Evolutionary conservation across 257 asterid species (phyloP), one percentile per base, ranked within the genome.

Genomic region (Solanum rostratum): DNA sequence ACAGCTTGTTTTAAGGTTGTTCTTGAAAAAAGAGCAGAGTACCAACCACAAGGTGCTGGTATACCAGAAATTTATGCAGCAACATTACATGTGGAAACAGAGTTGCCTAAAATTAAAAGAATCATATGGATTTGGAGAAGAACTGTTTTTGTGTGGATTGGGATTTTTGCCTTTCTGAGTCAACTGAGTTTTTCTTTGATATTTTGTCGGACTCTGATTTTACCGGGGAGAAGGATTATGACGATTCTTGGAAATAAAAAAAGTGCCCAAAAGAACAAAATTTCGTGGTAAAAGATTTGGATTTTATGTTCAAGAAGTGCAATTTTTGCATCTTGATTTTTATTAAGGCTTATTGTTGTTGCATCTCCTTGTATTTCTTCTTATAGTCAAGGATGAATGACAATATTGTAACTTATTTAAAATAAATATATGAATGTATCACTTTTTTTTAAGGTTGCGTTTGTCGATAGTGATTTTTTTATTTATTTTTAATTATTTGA

Each of bases 1-100:
- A 89, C 92, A 0, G 54, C 90, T 0, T 86, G 78, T 43, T 85
- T 92, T 54, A 88, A 84, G 84, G 94, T 92, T 3, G 68, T 86
- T 12, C 86, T 93, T 22, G 95, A 89, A 62, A 92, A 85, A 82
- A 91, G 94, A 88, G 94, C 97, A 2, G 92, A 89, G 76, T 73
- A 81, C 18, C 86, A 88, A 76, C 70, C 90, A 49, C 11, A 50
- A 0, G 92, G 95, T 3, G 87, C 88, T 3, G 95, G 95, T 2
- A 90, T 87, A 84, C 97, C 97, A 6, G 91, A 92, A 79, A 87
- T 91, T 7, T 93, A 92, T 50, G 54, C 84, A 22, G 95, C 93
- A 11, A 20, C 88, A 10, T 83, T 93, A 22, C 87, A 85, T 33
- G 84, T 91, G 4, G 78, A 89, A 49, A 91, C 94, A 9, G 89